Evolutionary conservation across 2,329 filamentous ascomycete genomes (phyloP).

Genomic region (Exophiala sp.): DNA sequence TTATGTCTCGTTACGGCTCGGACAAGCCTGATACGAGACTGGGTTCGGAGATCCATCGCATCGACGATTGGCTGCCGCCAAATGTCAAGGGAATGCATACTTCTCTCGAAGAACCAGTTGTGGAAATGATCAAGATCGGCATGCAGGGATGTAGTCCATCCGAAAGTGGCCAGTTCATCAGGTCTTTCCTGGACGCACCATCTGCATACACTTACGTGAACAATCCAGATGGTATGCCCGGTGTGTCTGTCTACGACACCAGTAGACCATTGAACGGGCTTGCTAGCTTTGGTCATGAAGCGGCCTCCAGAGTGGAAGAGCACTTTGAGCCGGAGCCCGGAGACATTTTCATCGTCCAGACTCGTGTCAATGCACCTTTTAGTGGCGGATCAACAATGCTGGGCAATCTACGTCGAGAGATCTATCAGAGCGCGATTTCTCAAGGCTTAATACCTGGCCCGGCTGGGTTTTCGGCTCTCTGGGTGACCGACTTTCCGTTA

Average conservation of each 20-base stretch:
- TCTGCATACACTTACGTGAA: conserved; percentile 53
- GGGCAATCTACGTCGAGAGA: conserved; percentile 63
- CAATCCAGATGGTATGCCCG: conserved; percentile 72
- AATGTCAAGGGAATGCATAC: conserved; percentile 72
- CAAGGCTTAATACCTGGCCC: conserved; percentile 50
- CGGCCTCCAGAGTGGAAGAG: conserved; percentile 53
- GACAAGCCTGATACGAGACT: conserved; percentile 91
- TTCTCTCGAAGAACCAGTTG: conserved; percentile 57
- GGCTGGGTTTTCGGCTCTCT: conserved; percentile 62
- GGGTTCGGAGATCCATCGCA: conserved; percentile 58
- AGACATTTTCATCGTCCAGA: conserved; percentile 76
- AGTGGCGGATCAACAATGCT: conserved; percentile 62
- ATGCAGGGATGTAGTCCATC: conserved; percentile 39
- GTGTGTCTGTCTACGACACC: conserved; percentile 68
- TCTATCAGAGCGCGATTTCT: conserved; percentile 65
- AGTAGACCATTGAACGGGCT: conserved; percentile 70
- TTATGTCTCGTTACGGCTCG: conserved; percentile 73
- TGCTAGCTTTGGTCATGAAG: conserved; percentile 69
- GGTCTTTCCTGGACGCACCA: conserved; percentile 64
- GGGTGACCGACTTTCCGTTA: conserved; percentile 87
- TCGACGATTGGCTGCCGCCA: conserved; percentile 58
- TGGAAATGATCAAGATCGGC: conserved; percentile 67
- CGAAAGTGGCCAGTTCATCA: conserved; percentile 57
- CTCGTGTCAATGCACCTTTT: conserved; percentile 59
- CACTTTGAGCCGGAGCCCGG: conserved; percentile 57